Evolutionary conservation across 1,139 yeast genomes (phyloP).

Genomic region (Candida dubliniensis): DNA sequence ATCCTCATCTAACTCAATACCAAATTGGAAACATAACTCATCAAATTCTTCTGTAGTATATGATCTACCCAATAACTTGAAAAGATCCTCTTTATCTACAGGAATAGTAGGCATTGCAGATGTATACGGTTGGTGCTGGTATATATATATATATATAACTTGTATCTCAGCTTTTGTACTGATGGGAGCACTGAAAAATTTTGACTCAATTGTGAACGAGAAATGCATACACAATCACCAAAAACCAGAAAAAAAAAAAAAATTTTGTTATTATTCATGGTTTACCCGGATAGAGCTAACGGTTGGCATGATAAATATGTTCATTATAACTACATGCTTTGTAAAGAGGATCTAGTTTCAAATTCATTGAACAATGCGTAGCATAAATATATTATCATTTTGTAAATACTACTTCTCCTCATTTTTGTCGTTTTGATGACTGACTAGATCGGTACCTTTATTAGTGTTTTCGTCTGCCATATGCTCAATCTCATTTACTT

Average conservation of each 20-base stretch:
- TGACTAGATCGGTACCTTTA: background rate
- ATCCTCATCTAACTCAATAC: conserved; percentile 97
- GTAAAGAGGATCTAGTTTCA: no score
- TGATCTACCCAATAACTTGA: conserved; percentile 71
- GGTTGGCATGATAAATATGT: no score
- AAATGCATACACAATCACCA: conserved; percentile 1
- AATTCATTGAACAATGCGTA: no score
- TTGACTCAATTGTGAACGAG: conserved; percentile 13
- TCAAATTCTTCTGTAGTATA: conserved; percentile 94
- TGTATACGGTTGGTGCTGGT: background rate
- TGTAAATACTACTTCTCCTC: no score
- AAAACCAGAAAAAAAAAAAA: conserved; percentile 6
- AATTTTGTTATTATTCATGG: background rate
- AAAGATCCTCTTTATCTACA: conserved; percentile 91
- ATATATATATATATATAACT: background rate
- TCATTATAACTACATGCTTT: no score
- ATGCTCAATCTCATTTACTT: conserved; percentile 46
- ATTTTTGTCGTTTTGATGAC: no score
- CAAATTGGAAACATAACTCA: conserved; percentile 95
- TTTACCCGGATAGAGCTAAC: conserved; percentile 1
- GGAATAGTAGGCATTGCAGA: conserved; percentile 87
- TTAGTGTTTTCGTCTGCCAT: conserved; percentile 22
- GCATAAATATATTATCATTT: no score
- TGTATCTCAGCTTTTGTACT: no score
- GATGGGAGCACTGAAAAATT: conserved; percentile 9